phyloP scores from a whole-genome alignment of 2,329 filamentous ascomycete genomes.

The Colletotrichum somersetense region DNA sequence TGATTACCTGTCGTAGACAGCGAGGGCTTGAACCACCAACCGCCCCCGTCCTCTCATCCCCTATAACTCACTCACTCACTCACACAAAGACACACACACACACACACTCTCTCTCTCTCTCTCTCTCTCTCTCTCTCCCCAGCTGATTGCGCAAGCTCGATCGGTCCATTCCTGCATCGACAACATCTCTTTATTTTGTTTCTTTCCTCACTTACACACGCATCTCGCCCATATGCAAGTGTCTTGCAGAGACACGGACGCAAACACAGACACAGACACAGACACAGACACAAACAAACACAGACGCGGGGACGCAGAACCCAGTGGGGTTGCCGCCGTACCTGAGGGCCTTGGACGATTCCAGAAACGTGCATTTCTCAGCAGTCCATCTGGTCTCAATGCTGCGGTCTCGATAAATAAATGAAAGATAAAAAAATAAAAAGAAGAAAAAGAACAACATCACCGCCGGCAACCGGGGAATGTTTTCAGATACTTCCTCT shows the following conservation, averaged over 20 bases:
- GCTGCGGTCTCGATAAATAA: not conserved
- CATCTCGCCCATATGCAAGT: not conserved
- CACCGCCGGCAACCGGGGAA: not conserved
- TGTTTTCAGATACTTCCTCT: not conserved
- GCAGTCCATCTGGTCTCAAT: not conserved
- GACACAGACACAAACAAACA: no score
- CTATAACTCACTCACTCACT: no score
- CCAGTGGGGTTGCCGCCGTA: not conserved
- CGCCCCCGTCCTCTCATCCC: not conserved
- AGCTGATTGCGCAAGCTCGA: no score
- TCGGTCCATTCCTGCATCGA: no score
- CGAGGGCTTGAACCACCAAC: not conserved
- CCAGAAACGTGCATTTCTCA: conserved; percentile 2
- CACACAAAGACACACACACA: no score
- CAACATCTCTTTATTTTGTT: no score
- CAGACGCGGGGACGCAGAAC: not conserved
- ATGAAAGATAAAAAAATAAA: no score
- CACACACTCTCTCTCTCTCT: no score
- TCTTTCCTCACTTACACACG: no score
- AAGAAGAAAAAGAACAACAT: not conserved
- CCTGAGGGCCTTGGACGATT: not conserved
- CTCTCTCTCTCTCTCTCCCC: no score
- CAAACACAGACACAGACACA: not conserved
- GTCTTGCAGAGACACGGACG: not conserved
- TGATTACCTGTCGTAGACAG: not conserved